Percentiles rank a stretch among this genome's conserved stretches.
phyloP scores from a whole-genome alignment of 305 asterid genomes.

The Fraxinus ornus region DNA sequence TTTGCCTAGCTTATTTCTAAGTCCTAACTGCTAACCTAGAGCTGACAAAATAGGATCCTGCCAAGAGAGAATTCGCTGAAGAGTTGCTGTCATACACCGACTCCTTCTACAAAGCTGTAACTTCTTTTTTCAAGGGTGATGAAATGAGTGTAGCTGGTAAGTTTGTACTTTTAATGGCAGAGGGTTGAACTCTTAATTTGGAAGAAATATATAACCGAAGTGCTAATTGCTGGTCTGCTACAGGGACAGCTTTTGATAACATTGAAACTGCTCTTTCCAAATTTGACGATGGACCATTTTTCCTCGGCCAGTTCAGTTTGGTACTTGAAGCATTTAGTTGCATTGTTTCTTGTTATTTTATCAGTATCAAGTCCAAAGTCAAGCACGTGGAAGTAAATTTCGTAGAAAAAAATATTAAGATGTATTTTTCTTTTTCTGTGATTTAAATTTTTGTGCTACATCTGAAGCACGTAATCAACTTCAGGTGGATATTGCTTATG shows the following conservation, averaged over 20 bases:
- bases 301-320: conserved; percentile 80
- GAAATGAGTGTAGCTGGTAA: conserved; percentile 50
- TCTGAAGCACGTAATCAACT: not conserved
- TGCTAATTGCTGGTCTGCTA: conserved; percentile 16
- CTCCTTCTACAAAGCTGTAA: conserved; percentile 51
- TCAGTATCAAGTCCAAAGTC: not conserved
- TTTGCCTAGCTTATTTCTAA: conserved; percentile 8
- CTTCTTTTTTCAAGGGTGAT: conserved; percentile 54
- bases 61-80: conserved; percentile 54
- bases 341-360: not conserved
- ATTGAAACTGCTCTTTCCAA: conserved; percentile 70
- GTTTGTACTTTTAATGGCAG: conserved; percentile 1
- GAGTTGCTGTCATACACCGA: conserved; percentile 50
- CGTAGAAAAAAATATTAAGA: not conserved
- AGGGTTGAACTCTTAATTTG: not conserved
- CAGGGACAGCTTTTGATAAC: conserved; percentile 61
- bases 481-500: conserved; percentile 85
- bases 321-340: conserved; percentile 33
- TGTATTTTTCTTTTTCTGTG: not conserved
- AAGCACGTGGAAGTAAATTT: conserved; percentile 2
- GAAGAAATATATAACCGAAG: conserved; percentile 17
- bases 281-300: conserved; percentile 71
- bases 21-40: conserved; percentile 11
- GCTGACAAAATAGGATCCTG: conserved; percentile 45
- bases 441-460: not conserved